phyloP scores from a whole-genome alignment of 768 basidiomycete genomes.

The Pisolithus tinctorius region DNA sequence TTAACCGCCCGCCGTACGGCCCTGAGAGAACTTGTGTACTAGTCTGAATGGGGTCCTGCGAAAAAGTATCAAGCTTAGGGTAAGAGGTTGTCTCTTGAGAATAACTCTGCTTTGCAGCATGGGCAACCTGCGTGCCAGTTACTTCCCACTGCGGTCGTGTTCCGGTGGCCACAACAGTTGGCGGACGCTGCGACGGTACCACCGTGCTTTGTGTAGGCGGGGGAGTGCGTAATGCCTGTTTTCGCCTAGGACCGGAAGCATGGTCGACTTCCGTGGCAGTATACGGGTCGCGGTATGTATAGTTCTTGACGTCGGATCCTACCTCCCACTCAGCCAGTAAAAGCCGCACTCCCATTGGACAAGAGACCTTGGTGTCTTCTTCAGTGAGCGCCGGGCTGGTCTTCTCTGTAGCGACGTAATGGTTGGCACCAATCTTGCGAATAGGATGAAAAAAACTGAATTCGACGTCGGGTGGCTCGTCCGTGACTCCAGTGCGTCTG shows the following conservation, averaged over 20 bases:
- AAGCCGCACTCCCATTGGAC: conserved; percentile 50
- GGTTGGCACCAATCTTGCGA: conserved; percentile 20
- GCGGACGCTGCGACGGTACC: conserved; percentile 28
- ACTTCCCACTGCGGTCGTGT: conserved; percentile 7
- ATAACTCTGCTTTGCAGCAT: conserved; percentile 10
- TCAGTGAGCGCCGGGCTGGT: conserved; percentile 10
- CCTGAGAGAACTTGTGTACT: conserved; percentile 74
- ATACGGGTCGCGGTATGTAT: conserved; percentile 53
- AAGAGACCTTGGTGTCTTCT: conserved; percentile 19
- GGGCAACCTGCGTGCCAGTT: conserved; percentile 2
- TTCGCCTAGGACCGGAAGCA: conserved; percentile 11
- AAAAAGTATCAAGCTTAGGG: conserved; percentile 9
- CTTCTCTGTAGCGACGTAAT: conserved; percentile 22
- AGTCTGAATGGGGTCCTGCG: conserved; percentile 38
- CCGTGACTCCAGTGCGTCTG: neutral
- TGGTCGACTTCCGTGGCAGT: conserved; percentile 22
- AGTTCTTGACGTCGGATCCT: conserved; percentile 44
- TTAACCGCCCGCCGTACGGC: conserved; percentile 57
- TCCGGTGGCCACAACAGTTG: conserved; percentile 29
- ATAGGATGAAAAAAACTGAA: conserved; percentile 60
- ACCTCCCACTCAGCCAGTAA: conserved; percentile 66
- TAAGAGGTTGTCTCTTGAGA: conserved; percentile 13
- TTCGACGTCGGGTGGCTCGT: conserved; percentile 48
- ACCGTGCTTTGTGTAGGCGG: conserved; percentile 16
- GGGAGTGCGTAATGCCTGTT: conserved; percentile 1